Evolutionary conservation across 345 rosid species (phyloP).

Genomic region (Citrus mangshanensis): DNA sequence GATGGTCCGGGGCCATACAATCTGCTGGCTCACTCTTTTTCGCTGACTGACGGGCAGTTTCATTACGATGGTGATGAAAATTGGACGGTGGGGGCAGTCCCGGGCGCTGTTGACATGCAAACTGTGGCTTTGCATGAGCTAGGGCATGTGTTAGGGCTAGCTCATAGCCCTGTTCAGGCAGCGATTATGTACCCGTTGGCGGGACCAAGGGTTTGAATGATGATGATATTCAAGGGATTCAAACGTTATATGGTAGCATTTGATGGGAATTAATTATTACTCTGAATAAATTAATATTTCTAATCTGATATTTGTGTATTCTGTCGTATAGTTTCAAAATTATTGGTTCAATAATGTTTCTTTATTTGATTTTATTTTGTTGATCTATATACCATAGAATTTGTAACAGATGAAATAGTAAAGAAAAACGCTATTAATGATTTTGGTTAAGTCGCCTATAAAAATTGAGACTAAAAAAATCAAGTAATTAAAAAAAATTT

Average conservation of each 20-base stretch:
- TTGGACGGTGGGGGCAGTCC: not conserved
- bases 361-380: too few relatives aligned
- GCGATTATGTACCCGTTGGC: slow-evolving; percentile 14
- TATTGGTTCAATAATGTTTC: too few relatives aligned
- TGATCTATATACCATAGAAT: too few relatives aligned
- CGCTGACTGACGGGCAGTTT: not conserved
- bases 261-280: too few relatives aligned
- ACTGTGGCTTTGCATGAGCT: slow-evolving; percentile 15
- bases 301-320: too few relatives aligned
- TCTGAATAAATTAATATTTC: too few relatives aligned
- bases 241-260: not conserved
- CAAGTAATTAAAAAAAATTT: too few relatives aligned
- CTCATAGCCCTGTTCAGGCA: not conserved
- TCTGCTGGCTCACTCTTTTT: not conserved
- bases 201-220: not conserved
- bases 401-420: too few relatives aligned
- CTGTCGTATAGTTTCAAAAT: too few relatives aligned
- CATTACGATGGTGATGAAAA: slow-evolving; percentile 2
- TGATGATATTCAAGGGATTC: slow-evolving; percentile 14
- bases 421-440: too few relatives aligned
- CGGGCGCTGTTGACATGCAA: not conserved
- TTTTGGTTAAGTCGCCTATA: too few relatives aligned
- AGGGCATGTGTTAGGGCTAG: not conserved
- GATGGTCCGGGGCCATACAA: not conserved
- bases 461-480: too few relatives aligned